Evolutionary conservation across 2,329 filamentous ascomycete species (phyloP), one percentile per base, ranked within the genome.

Genomic region (Mycosphaerella sp.): DNA sequence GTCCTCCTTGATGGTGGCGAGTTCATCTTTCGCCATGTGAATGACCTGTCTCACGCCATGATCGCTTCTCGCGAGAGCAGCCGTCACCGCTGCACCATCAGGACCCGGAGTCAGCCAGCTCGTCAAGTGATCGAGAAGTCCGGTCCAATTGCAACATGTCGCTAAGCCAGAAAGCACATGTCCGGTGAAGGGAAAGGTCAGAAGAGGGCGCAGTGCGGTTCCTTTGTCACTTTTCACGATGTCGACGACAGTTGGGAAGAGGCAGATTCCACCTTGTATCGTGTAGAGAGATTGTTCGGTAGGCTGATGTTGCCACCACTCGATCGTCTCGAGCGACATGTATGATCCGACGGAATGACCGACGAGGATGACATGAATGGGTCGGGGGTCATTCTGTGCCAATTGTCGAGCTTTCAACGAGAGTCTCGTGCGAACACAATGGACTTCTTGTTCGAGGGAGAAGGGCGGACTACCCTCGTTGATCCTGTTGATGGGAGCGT

Each of bases 21-120:
- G 80, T 65, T 85, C 82, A 60, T 81, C 76, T 12, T 73, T 72
- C 1, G 78, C 80, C 74, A 84, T 79, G 64, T 80, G 72, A 68
- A 83, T 67, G n/a, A 80, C 76, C 67, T 83, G 78, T 39, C 70
- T 69, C 1, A 83, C 74, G 6, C 80, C 80, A 3, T 66, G 56
- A 9, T 62, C 65, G 55, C 74, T 79, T 51, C 72, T 72, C 38
- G 83, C 56, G 52, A 83, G 80, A 0, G 69, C 67, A 12, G 75
- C 69, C 0, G 80, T 83, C 0, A 76, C 73, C 6, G 70, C 64
- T 0, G 78, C 72, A 1, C 74, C 75, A 34, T 74, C 49, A 2
- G 50, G 39, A 4, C 47, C 45, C 2, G 51, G 55, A 4, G 51
- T 57, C 12, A 50, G 23, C 3, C 23, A 26, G 3, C 42, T 45